Evolutionary conservation across 192 early-diverging fungal species (phyloP).

Genomic region (Gamsiella multidivaricata): DNA sequence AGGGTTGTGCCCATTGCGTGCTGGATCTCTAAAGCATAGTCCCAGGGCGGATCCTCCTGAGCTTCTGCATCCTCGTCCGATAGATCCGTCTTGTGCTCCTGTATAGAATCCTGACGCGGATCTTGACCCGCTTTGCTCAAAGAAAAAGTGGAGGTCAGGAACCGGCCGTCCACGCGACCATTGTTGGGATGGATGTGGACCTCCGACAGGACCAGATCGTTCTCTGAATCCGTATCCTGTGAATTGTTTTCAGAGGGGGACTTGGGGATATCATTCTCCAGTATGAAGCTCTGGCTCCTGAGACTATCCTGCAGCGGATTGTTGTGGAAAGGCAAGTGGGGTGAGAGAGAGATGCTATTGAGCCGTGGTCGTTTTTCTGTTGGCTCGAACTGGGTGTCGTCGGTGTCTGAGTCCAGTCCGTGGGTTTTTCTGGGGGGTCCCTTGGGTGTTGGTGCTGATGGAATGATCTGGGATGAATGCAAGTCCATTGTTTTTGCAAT

Average conservation of each 20-base stretch:
- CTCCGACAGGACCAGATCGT: conserved; percentile 40
- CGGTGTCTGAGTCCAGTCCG: too few relatives aligned
- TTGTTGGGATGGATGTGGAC: conserved; percentile 43
- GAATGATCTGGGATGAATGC: too few relatives aligned
- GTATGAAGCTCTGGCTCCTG: too few relatives aligned
- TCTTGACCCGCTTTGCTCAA: background rate
- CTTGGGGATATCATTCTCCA: background rate
- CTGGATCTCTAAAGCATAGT: conserved; percentile 25
- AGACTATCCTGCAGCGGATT: too few relatives aligned
- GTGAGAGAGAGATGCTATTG: too few relatives aligned
- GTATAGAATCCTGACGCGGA: background rate
- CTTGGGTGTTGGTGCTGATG: too few relatives aligned
- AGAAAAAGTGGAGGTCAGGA: conserved; percentile 12
- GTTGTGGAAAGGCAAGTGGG: too few relatives aligned
- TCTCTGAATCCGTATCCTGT: background rate
- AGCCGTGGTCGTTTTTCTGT: too few relatives aligned
- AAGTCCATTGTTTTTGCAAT: too few relatives aligned
- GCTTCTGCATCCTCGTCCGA: conserved; percentile 1
- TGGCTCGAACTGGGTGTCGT: too few relatives aligned
- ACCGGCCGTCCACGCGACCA: conserved; percentile 29
- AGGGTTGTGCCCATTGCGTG: conserved; percentile 44
- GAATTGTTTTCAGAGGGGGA: background rate
- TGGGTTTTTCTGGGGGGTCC: too few relatives aligned
- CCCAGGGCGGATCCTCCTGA: conserved; percentile 10
- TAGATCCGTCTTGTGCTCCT: too few relatives aligned